Evolutionary conservation across 2,329 filamentous ascomycete genomes (phyloP).

Genomic region (Neofusicoccum umdonicola): DNA sequence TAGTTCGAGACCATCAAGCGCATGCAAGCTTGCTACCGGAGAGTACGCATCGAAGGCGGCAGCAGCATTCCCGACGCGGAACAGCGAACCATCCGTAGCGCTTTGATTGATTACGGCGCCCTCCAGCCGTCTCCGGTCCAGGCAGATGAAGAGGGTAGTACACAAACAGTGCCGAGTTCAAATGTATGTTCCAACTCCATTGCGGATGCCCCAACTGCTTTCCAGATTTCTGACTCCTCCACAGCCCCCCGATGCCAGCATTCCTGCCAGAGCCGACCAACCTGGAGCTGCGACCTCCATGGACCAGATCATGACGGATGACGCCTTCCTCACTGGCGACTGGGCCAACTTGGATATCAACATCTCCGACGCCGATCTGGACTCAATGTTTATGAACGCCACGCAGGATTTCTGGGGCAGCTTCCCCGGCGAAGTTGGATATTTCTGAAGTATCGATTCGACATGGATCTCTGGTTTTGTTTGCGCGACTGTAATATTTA

Average conservation of each 20-base stretch:
- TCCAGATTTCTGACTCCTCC: background rate
- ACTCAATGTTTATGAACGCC: slow-evolving; percentile 38
- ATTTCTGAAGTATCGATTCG: background rate
- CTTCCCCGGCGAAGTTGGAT: slow-evolving; percentile 38
- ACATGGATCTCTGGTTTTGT: background rate
- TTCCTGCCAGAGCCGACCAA: background rate
- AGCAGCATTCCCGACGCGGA: slow-evolving; percentile 36
- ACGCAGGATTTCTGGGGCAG: slow-evolving; percentile 41
- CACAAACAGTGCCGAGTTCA: background rate
- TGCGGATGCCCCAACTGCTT: background rate
- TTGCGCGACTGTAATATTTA: too few species aligned
- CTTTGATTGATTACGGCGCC: slow-evolving; percentile 42
- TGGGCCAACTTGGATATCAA: slow-evolving; percentile 36
- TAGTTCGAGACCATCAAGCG: slow-evolving; percentile 43
- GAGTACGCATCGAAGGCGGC: slow-evolving; percentile 32
- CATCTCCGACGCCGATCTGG: slow-evolving; percentile 34
- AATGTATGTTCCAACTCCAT: background rate
- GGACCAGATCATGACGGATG: background rate
- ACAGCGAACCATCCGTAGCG: slow-evolving; percentile 34
- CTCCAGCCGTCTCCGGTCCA: slow-evolving; percentile 40
- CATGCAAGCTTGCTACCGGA: slow-evolving; percentile 42
- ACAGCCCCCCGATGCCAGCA: background rate
- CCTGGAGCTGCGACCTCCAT: background rate
- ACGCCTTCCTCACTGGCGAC: slow-evolving; percentile 28
- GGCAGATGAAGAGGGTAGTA: slow-evolving; percentile 26